These are phyloP conservation scores for Pleurotus cornucopiae DNA, from an alignment of 768 basidiomycete genomes.

Conservation along the genomic window DNA sequence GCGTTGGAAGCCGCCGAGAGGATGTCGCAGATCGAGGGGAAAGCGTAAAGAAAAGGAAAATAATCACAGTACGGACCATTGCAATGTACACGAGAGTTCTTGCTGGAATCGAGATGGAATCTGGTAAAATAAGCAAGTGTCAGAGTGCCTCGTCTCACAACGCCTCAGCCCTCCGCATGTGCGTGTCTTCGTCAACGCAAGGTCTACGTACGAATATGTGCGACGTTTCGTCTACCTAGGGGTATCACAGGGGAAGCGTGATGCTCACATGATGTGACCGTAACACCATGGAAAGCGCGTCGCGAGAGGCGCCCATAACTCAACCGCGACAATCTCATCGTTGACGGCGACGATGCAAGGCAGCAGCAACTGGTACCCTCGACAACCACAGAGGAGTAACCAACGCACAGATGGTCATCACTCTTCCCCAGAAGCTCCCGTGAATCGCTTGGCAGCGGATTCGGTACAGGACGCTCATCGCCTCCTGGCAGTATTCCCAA, in stretches of 20 bases:
- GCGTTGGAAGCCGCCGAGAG: background rate
- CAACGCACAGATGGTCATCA: background rate
- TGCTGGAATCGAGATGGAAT: too few species aligned
- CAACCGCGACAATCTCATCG: background rate
- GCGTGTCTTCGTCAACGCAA: too few species aligned
- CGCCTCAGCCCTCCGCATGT: too few species aligned
- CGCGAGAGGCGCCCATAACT: background rate
- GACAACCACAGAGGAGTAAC: conserved; percentile 4
- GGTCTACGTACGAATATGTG: too few species aligned
- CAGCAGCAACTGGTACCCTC: conserved; percentile 12
- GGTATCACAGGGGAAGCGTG: too few species aligned
- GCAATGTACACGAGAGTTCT: too few species aligned
- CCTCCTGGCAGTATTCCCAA: conserved; percentile 64
- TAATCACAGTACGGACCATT: too few species aligned
- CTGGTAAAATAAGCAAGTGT: too few species aligned
- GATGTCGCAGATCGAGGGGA: conserved; percentile 3
- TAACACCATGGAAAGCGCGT: background rate
- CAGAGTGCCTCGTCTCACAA: too few species aligned
- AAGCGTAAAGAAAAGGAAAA: background rate
- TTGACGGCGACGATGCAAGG: conserved; percentile 2
- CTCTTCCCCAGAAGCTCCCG: conserved; percentile 8
- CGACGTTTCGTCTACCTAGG: too few species aligned
- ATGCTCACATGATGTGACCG: too few species aligned
- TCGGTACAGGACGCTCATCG: conserved; percentile 66
- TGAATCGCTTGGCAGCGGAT: conserved; percentile 28